Evolutionary conservation across 1,284 basidiomycete species (phyloP).

Genomic region (Entoloma clypeatum): DNA sequence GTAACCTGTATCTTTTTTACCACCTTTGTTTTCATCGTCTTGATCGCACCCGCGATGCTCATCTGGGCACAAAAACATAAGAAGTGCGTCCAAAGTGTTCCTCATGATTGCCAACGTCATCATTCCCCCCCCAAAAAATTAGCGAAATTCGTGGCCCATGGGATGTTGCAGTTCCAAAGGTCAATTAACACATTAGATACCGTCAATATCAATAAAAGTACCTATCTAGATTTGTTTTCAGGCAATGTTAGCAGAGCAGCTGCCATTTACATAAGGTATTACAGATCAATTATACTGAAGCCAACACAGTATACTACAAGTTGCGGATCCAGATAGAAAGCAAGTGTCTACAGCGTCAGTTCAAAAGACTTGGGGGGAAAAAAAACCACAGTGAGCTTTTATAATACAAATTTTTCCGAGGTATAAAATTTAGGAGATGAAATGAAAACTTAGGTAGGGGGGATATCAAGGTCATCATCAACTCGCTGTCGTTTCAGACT

Average conservation of each 20-base stretch:
- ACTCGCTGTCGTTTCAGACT: slow-evolving; percentile 49
- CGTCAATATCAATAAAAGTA: too few relatives aligned
- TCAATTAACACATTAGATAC: too few relatives aligned
- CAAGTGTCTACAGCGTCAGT: slow-evolving; percentile 25
- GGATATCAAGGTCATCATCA: slow-evolving; percentile 52
- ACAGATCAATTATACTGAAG: too few relatives aligned
- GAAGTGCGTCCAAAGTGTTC: slow-evolving; percentile 51
- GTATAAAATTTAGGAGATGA: slow-evolving; percentile 17
- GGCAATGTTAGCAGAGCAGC: too few relatives aligned
- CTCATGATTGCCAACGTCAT: neutral
- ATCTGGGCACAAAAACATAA: slow-evolving; percentile 83
- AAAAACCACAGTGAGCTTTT: too few relatives aligned
- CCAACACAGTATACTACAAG: too few relatives aligned
- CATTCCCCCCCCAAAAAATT: neutral
- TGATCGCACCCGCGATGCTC: slow-evolving; percentile 66
- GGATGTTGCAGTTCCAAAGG: slow-evolving; percentile 22
- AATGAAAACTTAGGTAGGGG: slow-evolving; percentile 33
- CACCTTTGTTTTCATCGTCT: slow-evolving; percentile 55
- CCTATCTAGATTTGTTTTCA: too few relatives aligned
- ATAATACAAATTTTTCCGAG: slow-evolving; percentile 33
- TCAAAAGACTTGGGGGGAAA: slow-evolving; percentile 22
- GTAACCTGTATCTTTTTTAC: slow-evolving; percentile 48
- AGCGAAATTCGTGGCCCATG: slow-evolving; percentile 26
- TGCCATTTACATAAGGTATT: too few relatives aligned
- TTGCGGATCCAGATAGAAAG: too few relatives aligned